A percentile compares a stretch with the other conserved stretches of the same genome.
phyloP scores from a whole-genome alignment of 1,284 basidiomycete genomes.

The Salmacisia buchloeana region DNA sequence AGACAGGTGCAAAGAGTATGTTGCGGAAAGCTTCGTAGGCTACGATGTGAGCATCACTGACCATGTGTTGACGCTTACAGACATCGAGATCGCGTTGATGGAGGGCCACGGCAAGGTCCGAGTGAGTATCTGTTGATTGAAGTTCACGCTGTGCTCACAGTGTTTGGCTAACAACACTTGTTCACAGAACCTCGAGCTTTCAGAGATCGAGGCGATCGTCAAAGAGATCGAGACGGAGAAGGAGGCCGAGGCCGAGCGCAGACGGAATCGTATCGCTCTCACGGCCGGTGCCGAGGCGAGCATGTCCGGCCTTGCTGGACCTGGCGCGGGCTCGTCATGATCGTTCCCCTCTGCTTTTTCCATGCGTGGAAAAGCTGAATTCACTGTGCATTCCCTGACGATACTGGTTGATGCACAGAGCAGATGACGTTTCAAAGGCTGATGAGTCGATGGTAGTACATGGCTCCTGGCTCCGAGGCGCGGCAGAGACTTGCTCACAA shows the following conservation, averaged over 20 bases:
- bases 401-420: too few species aligned
- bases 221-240: conserved; percentile 45
- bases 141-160: background rate
- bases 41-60: background rate
- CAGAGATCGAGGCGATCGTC: conserved; percentile 47
- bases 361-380: too few species aligned
- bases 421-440: too few species aligned
- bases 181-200: conserved; percentile 34
- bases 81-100: conserved; percentile 49
- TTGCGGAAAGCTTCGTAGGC: background rate
- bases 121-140: conserved; percentile 13
- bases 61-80: conserved; percentile 1
- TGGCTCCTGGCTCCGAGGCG: too few species aligned
- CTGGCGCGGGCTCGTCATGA: conserved; percentile 3
- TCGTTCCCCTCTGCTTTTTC: too few species aligned
- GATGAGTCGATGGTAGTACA: too few species aligned
- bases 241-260: conserved; percentile 48
- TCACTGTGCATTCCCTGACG: too few species aligned
- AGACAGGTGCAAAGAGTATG: conserved; percentile 87
- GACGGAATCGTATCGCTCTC: conserved; percentile 43
- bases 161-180: background rate
- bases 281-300: conserved; percentile 45
- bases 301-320: conserved; percentile 20
- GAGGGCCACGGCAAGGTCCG: conserved; percentile 39
- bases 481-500: too few species aligned